These are phyloP conservation scores for Cucurbita ficifolia DNA, from an alignment of 306 rosid genomes.

Conservation along the genomic window DNA sequence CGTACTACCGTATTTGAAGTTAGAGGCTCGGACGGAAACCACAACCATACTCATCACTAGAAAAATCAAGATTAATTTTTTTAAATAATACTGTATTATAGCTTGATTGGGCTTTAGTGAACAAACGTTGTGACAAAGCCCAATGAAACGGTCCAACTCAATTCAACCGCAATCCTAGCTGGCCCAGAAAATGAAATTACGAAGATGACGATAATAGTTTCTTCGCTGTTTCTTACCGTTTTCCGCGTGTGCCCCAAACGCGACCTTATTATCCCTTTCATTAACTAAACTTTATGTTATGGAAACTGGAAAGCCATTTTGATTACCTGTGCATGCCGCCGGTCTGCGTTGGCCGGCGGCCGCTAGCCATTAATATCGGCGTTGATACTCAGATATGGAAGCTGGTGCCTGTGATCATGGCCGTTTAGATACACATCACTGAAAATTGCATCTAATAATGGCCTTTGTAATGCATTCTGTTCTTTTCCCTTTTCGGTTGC, in stretches of 20 bases:
- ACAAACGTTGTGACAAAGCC: not conserved
- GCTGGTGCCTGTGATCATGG: no score
- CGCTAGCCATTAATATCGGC: no score
- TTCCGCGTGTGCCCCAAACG: not conserved
- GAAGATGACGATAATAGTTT: not conserved
- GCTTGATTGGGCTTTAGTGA: not conserved
- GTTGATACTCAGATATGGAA: no score
- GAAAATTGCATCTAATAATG: no score
- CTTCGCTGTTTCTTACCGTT: no score
- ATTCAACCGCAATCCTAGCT: not conserved
- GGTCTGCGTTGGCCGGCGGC: no score
- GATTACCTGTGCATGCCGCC: not conserved
- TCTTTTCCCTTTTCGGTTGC: conserved; percentile 10
- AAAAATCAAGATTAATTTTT: no score
- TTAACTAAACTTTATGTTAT: not conserved
- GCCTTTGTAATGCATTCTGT: not conserved
- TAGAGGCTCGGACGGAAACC: no score
- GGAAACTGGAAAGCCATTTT: no score
- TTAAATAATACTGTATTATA: not conserved
- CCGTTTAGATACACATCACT: no score
- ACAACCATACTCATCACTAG: no score
- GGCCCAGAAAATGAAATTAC: not conserved
- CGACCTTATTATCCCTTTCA: not conserved
- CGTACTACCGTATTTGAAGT: no score
- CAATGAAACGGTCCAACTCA: not conserved